Conservation (phyloP, 441 rosid genomes). For the Populus trichocarpa region DNA sequence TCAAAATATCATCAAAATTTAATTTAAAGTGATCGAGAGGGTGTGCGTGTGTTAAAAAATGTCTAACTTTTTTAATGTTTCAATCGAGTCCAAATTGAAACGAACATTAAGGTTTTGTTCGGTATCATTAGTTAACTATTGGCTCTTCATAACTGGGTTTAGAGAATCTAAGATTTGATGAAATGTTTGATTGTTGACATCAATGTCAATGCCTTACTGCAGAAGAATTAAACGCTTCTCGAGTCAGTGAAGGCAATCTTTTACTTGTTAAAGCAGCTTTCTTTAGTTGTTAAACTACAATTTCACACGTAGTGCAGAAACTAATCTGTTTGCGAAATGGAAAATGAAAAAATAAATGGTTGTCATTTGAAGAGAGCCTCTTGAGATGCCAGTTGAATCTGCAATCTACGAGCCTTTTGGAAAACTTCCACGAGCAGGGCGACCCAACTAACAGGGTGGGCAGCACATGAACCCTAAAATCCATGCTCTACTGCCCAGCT, state of each 20-base stretch:
- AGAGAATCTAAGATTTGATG: too few species aligned
- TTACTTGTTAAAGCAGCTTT: background rate
- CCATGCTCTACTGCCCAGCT: constrained; percentile 45
- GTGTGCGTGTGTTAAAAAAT: too few species aligned
- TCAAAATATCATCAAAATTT: too few species aligned
- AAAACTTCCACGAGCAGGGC: background rate
- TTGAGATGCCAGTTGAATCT: background rate
- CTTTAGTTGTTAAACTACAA: background rate
- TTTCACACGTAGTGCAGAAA: background rate
- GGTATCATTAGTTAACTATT: too few species aligned
- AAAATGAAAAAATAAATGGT: background rate
- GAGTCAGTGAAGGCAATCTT: background rate
- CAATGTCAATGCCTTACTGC: too few species aligned
- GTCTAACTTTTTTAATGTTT: too few species aligned
- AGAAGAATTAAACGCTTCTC: background rate
- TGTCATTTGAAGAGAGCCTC: background rate
- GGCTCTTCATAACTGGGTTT: too few species aligned
- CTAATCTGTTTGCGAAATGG: too few species aligned
- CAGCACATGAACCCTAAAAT: background rate
- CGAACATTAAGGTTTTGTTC: too few species aligned
- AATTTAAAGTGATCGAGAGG: too few species aligned
- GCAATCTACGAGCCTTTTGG: background rate
- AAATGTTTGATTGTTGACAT: too few species aligned
- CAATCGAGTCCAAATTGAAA: too few species aligned
- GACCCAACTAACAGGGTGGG: background rate